These are phyloP conservation scores for Cryptosporidium ubiquitum DNA, from an alignment of 169 alveolate genomes.

Conservation along the genomic window DNA sequence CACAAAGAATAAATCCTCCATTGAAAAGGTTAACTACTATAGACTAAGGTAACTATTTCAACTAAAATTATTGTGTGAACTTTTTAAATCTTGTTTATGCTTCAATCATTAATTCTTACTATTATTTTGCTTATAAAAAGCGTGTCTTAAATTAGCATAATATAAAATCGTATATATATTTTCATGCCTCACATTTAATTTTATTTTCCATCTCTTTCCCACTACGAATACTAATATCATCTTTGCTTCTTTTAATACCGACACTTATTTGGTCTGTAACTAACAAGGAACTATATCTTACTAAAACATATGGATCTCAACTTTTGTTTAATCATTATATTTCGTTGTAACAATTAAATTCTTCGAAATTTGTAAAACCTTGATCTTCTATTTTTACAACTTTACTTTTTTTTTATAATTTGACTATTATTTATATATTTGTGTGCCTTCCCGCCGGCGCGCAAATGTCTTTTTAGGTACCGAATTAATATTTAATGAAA, in stretches of 20 bases:
- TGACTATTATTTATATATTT: background rate
- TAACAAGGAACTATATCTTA: background rate
- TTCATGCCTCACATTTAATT: background rate
- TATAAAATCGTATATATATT: background rate
- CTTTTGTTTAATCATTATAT: too few relatives aligned
- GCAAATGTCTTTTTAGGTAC: background rate
- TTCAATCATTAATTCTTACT: too few relatives aligned
- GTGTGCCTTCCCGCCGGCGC: background rate
- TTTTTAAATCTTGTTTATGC: too few relatives aligned
- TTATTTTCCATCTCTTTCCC: background rate
- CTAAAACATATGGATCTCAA: too few relatives aligned
- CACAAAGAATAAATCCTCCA: background rate
- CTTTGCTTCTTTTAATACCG: background rate
- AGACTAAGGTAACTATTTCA: conserved; percentile 29
- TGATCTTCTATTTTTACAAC: too few relatives aligned
- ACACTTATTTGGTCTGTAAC: background rate
- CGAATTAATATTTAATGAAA: background rate
- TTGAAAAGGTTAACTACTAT: conserved; percentile 39
- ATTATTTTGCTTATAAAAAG: background rate
- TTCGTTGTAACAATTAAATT: too few relatives aligned
- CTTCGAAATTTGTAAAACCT: background rate
- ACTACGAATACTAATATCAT: too few relatives aligned
- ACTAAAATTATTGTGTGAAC: background rate
- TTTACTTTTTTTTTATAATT: too few relatives aligned
- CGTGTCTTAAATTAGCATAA: background rate